Evolutionary conservation across 176 grass and related monocot genomes (phyloP).

Genomic region (Aegilops tauschii): DNA sequence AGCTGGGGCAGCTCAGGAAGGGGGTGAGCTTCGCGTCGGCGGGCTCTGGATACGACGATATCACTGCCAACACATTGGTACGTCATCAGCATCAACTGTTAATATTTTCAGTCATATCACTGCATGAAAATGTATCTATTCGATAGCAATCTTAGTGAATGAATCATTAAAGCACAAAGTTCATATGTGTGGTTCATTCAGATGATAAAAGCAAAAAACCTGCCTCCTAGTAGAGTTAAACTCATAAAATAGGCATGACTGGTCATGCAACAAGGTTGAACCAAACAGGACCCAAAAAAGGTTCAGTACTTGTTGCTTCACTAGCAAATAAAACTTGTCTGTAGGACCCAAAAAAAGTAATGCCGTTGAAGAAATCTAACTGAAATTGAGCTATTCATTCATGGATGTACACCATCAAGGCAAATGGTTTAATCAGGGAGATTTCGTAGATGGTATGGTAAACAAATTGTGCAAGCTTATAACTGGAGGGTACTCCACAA

Average conservation of each 20-base stretch:
- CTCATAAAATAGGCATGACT: background rate
- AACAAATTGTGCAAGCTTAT: background rate
- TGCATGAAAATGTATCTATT: background rate
- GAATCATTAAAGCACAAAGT: background rate
- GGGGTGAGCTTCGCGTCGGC: constrained; percentile 75
- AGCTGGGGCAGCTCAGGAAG: constrained; percentile 29
- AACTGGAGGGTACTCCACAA: background rate
- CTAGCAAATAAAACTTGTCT: background rate
- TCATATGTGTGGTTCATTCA: background rate
- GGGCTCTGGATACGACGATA: constrained; percentile 64
- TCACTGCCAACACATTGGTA: constrained; percentile 56
- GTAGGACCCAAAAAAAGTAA: no score
- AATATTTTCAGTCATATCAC: background rate
- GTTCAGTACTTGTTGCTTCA: background rate
- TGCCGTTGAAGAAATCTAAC: background rate
- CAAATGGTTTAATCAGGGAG: background rate
- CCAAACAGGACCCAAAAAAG: background rate
- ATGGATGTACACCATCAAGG: background rate
- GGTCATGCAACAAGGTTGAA: background rate
- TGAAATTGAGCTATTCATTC: background rate
- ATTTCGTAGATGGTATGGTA: background rate
- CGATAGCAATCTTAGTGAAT: background rate
- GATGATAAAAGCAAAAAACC: background rate
- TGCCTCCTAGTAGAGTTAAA: background rate
- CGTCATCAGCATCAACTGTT: background rate